Base-by-base conservation (phyloP, 768 basidiomycete genomes). In the Boletus patriciae region DNA sequence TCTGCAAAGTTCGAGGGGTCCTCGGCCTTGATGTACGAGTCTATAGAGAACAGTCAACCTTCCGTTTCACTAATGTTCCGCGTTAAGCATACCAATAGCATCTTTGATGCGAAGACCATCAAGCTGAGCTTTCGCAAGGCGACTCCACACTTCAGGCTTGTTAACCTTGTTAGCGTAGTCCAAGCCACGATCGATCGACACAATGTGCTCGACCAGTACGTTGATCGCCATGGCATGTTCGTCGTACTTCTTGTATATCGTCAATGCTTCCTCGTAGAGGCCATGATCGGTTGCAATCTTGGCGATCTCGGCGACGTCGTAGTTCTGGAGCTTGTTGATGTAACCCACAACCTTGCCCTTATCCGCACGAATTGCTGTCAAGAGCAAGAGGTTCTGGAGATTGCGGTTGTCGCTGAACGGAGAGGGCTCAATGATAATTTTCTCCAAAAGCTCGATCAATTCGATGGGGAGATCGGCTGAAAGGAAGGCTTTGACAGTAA, bases 61-160 rank as follows among this genome's bases (percentile, higher is more conserved):
- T 33, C 21, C 23, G 18, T 43, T 16, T n/a, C 33, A 8, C 15
- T 31, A 16, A 21, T 21, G 4, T n/a, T 46, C 9, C 6, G 33
- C 21, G 50, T 16, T n/a, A 42, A 23, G 67, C 84, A 49, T 63
- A 93, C 92, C 94, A 63, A 99, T 98, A 13, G 96, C 86, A 66
- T 99, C 96, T 75, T 98, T 98, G 77, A 99, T 92, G 42, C 97
- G 92, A 49, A 98, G 83, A 62, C 97, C 97, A 69, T 99, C 97
- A 48, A 99, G 83, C 71, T 99, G 97, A 21, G 97, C 97, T 74
- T 99, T 99, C n/a, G 92, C 97, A 61, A 99, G 83, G 50, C 97
- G 77, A 63, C 91, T 94, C 97, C 97, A 99, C 16, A 98, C 96
- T 62, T 92, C 94, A 36, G 97, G 94, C 70, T 86, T 83, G 77